Evolutionary conservation across 768 basidiomycete genomes (phyloP), one percentile per base, ranked within the genome.

Genomic region (Suillus subalutaceus): DNA sequence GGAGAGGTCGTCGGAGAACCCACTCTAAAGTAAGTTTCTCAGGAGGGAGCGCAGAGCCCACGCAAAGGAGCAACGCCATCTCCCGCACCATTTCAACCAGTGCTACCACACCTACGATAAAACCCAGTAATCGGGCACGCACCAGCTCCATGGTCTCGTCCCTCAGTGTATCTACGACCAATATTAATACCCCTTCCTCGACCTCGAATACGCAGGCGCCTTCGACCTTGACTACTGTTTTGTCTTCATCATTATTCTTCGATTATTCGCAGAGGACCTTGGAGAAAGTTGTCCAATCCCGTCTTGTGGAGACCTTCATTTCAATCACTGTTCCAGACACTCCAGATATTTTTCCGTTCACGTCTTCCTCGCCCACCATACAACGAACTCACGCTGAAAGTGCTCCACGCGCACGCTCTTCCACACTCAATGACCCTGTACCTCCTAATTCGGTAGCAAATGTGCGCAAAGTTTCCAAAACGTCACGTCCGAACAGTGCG

Each of bases 301-400:
- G 92, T 58, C 79, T 94, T 38, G 88, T 94, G 30, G 91, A 93
- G 76, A 92, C 92, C 0, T 92, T 92, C 70, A 77, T 94, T 63
- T 83, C 87, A 16, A 75, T 93, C 52, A 80, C 81, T 40, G 77
- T 88, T 26, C 79, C 77, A 2, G 70, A 74, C 8, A 68, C 74
- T 9, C 64, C 74, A 41, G 59, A 56, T 44, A 66, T 38, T 13
- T 43, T 44, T 20, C 38, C 55, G 20, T 23, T 26, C n/a, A 46
- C 63, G 62, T 75, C 73, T n/a, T 65, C 73, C 26, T 74, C 77
- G 52, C 70, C 73, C n/a, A 68, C 72, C n/a, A 66, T 69, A 66
- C 71, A 69, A 46, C 72, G 71, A 55, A 72, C 69, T 59, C 72
- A 71, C 9, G 65, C 74, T n/a, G 72, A 73, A 35, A 74, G 77